Evolutionary conservation across 257 asterid genomes (phyloP), one percentile per base, ranked within the genome.

Genomic region (Solanum chiquidenum): DNA sequence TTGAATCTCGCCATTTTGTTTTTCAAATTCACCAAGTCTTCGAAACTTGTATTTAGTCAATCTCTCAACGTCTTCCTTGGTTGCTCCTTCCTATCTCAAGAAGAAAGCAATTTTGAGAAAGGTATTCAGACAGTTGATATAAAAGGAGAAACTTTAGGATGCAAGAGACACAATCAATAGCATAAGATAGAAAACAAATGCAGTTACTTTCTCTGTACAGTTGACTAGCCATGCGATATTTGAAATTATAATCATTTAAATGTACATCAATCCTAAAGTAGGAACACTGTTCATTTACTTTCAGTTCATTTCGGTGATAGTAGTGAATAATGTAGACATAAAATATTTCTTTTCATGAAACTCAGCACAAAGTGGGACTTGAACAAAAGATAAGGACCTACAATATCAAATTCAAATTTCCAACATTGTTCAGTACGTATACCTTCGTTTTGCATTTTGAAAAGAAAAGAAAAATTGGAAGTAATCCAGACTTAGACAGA

Each of bases 21-120:
- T 97, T 92, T 94, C 99, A 74, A 94, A 94, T 86, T 97, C 98
- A n/a, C 98, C 98, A 85, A 97, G 94, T 92, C 90, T 93, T n/a
- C 94, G 94, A 73, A 97, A 97, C 87, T 90, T 95, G 96, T 91
- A 97, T 83, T 80, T 95, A 11, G 99, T 98, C 31, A 97, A 93
- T 73, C 96, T 93, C 64, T 96, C 99, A 49, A 97, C 96, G 86
- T 95, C 99, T 92, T 97, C 98, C 92, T 93, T 95, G 11, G 98
- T 93, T 89, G 99, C 99, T 90, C 99, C 99, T 93, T 97, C 99
- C 99, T 97, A 94, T 72, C 86, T 88, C 86, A 88, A 83, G 38
- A 89, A 62, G 14, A 73, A 73, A 52, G 72, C 37, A 86, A 33
- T 21, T 9, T 73, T 86, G 72, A 33, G 73, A 72, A 42, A 85